Evolutionary conservation across 208 protist genomes (phyloP).

Genomic region (Trypanosoma congolense): DNA sequence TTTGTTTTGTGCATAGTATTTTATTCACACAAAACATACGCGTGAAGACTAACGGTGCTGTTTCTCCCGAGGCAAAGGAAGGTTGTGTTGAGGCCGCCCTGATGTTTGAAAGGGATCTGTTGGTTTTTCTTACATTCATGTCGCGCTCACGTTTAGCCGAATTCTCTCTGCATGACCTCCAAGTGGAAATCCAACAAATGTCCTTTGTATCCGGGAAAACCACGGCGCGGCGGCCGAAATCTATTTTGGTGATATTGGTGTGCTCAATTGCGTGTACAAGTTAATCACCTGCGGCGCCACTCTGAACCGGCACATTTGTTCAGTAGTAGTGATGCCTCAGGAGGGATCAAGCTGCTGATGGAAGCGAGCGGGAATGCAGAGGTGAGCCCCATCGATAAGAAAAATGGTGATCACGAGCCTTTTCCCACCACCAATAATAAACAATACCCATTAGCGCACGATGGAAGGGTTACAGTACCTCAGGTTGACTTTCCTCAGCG

Average conservation of each 20-base stretch:
- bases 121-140: constrained; percentile 22
- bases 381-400: neutral
- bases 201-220: constrained; percentile 6
- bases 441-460: too few relatives aligned
- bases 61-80: neutral
- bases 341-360: neutral
- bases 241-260: constrained; percentile 8
- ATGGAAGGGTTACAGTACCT: too few relatives aligned
- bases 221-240: constrained; percentile 15
- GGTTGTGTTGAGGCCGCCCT: constrained; percentile 3
- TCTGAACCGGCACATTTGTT: constrained; percentile 3
- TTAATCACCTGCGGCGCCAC: constrained; percentile 13
- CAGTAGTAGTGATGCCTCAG: neutral
- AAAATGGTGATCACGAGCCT: neutral
- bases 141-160: constrained; percentile 18
- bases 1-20: constrained; percentile 20
- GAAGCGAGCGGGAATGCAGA: neutral
- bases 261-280: constrained; percentile 18
- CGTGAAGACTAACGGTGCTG: constrained; percentile 10
- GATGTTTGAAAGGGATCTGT: constrained; percentile 11
- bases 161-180: constrained; percentile 1
- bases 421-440: neutral
- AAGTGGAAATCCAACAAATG: constrained; percentile 11
- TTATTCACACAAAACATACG: constrained; percentile 29
- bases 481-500: too few relatives aligned